Percentiles rank a stretch among this genome's conserved stretches.
These are phyloP conservation scores for Penicillium sp. DNA, from an alignment of 2,329 filamentous ascomycete genomes.

Conservation along the genomic window DNA sequence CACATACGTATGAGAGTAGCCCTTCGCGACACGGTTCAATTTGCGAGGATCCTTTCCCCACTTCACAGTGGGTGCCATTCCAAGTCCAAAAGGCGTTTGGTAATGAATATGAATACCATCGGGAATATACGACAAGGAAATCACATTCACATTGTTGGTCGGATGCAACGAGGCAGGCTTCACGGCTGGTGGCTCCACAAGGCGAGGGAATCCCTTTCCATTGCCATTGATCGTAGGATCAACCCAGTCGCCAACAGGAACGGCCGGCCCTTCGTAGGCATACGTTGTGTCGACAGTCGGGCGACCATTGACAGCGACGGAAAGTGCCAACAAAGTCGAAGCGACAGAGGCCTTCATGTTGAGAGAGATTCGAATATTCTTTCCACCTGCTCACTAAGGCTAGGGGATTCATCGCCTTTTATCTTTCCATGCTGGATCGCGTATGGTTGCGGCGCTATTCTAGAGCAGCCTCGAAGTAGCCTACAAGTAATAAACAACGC, in stretches of 20 bases:
- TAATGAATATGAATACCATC: conserved; percentile 58
- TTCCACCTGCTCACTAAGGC: not conserved
- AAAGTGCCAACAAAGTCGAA: conserved; percentile 25
- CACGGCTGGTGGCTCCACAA: conserved; percentile 57
- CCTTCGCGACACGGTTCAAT: conserved; percentile 43
- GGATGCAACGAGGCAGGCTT: conserved; percentile 49
- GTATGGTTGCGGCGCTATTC: not conserved
- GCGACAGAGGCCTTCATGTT: conserved; percentile 28
- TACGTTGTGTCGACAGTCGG: conserved; percentile 49
- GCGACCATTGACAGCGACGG: conserved; percentile 25
- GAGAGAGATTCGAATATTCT: not conserved
- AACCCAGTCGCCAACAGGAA: conserved; percentile 58
- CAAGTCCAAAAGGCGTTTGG: conserved; percentile 59
- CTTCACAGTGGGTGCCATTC: conserved; percentile 46
- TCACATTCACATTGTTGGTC: conserved; percentile 59
- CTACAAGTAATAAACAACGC: not conserved
- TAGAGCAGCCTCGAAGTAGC: not conserved
- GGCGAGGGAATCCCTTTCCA: conserved; percentile 56
- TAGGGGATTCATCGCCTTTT: not conserved
- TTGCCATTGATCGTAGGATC: conserved; percentile 56
- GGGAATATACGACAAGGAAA: conserved; percentile 54
- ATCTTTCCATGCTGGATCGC: not conserved
- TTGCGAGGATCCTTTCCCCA: conserved; percentile 46
- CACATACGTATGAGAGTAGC: conserved; percentile 47
- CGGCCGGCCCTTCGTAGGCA: conserved; percentile 54